Percentiles rank a stretch among this genome's conserved stretches.
Conservation (phyloP, 2,329 filamentous ascomycete genomes). For the Trichophyton verrucosum region DNA sequence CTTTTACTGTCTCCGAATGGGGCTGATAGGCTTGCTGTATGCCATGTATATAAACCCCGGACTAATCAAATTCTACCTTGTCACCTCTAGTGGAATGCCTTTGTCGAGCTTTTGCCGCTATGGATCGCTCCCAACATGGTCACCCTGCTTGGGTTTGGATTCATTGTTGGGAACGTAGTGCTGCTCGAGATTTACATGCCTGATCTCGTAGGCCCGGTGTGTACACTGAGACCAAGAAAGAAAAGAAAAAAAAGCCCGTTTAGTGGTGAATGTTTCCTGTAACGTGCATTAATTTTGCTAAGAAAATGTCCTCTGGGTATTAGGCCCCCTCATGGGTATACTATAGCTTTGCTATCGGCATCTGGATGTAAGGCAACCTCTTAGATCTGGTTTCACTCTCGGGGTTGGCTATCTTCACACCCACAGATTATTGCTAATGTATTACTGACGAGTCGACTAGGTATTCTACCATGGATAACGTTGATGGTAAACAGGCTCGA, state of each 20-base stretch:
- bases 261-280: neutral
- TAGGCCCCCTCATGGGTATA: constrained; percentile 85
- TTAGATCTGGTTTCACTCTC: neutral
- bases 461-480: constrained; percentile 96
- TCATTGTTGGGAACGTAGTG: constrained; percentile 74
- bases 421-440: neutral
- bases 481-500: constrained; percentile 94
- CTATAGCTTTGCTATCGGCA: constrained; percentile 84
- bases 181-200: constrained; percentile 70
- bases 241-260: neutral
- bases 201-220: constrained; percentile 76
- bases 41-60: constrained; percentile 3
- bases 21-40: neutral
- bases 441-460: constrained; percentile 20
- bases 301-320: constrained; percentile 8
- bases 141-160: constrained; percentile 86
- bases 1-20: neutral
- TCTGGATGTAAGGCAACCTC: constrained; percentile 62
- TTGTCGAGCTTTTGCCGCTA: constrained; percentile 80
- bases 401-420: neutral
- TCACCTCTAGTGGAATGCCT: constrained; percentile 73
- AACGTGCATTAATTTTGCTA: neutral
- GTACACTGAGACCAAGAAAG: constrained; percentile 21
- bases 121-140: constrained; percentile 99
- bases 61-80: constrained; percentile 6